phyloP scores from a whole-genome alignment of 163 green algal species.

The Smithsoniella earleae region DNA sequence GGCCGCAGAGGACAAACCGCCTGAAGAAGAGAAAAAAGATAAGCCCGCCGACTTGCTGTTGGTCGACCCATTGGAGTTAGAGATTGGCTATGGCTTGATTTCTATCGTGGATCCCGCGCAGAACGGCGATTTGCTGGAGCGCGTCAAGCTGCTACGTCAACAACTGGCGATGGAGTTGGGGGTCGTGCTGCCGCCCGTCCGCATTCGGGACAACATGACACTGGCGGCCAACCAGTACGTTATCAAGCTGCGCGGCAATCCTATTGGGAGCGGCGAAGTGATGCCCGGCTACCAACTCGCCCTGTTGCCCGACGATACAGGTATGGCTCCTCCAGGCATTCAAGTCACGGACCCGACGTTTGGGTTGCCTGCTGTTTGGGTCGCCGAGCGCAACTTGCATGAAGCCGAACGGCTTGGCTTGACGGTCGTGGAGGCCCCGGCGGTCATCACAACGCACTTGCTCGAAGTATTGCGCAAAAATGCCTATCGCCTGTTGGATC shows the following conservation, averaged over 20 bases:
- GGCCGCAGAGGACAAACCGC: neutral
- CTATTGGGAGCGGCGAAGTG: neutral
- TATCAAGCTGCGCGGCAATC: neutral
- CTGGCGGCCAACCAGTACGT: neutral
- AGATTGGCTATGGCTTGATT: neutral
- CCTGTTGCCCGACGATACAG: neutral
- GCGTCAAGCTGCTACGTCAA: neutral
- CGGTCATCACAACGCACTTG: neutral
- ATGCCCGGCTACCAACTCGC: neutral
- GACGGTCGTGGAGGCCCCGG: neutral
- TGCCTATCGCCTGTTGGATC: neutral
- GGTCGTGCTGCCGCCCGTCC: neutral
- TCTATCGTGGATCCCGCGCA: neutral
- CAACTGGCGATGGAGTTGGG: neutral
- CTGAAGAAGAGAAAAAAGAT: too few relatives aligned
- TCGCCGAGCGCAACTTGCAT: neutral
- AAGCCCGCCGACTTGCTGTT: neutral
- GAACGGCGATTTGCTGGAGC: neutral
- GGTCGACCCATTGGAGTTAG: neutral
- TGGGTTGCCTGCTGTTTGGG: neutral
- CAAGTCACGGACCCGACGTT: slow-evolving; percentile 1
- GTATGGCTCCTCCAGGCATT: neutral
- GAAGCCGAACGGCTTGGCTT: neutral
- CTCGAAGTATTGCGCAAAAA: neutral
- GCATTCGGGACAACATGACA: slow-evolving; percentile 18